Evolutionary conservation across 805 yeast species (phyloP).

Genomic region (Cyberlindnera nakhonratchasimensis): DNA sequence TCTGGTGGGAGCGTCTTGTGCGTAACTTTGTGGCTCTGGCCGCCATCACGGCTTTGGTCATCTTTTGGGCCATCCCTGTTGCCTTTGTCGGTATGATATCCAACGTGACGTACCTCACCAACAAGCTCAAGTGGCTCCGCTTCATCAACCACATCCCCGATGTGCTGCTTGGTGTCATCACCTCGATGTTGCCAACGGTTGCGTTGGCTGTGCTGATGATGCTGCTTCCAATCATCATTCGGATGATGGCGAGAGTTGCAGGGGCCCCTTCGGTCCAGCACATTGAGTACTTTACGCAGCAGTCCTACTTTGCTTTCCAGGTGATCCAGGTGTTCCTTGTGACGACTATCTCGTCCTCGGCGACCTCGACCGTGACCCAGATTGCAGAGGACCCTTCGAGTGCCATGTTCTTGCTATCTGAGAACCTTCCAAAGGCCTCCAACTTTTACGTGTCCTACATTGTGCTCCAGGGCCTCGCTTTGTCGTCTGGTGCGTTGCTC

Average conservation of each 20-base stretch:
- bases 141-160: slow-evolving; percentile 57
- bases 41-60: slow-evolving; percentile 51
- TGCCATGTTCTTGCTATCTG: slow-evolving; percentile 58
- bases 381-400: slow-evolving; percentile 56
- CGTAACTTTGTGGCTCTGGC: slow-evolving; percentile 50
- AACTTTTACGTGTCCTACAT: slow-evolving; percentile 70
- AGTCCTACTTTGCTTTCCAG: slow-evolving; percentile 65
- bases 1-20: slow-evolving; percentile 73
- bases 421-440: slow-evolving; percentile 68
- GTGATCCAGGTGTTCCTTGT: slow-evolving; percentile 69
- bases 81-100: slow-evolving; percentile 76
- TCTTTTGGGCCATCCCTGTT: slow-evolving; percentile 75
- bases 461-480: slow-evolving; percentile 63
- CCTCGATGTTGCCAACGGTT: slow-evolving; percentile 67
- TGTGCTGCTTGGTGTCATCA: slow-evolving; percentile 55
- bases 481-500: slow-evolving; percentile 61
- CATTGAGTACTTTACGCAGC: slow-evolving; percentile 63
- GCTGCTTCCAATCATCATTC: slow-evolving; percentile 60
- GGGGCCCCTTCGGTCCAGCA: slow-evolving; percentile 57
- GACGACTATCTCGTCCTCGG: slow-evolving; percentile 68
- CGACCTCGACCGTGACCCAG: slow-evolving; percentile 61
- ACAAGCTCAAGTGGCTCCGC: slow-evolving; percentile 49
- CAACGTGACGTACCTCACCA: slow-evolving; percentile 58
- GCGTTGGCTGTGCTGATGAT: slow-evolving; percentile 64
- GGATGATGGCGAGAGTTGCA: slow-evolving; percentile 55